These are phyloP conservation scores for Solanum tacnaense DNA, from an alignment of 257 asterid genomes.

Conservation along the genomic window DNA sequence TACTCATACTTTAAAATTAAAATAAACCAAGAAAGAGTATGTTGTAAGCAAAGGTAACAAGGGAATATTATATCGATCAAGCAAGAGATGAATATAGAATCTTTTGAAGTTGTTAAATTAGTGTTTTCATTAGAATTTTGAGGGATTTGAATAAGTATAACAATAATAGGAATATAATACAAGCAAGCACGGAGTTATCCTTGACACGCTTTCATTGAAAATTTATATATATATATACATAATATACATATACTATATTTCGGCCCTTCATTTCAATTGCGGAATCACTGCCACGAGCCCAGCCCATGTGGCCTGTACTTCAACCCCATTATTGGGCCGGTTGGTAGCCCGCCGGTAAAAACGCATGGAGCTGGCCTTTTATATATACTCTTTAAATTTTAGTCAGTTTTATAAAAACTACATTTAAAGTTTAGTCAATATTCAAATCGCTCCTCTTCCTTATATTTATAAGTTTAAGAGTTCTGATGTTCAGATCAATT, in stretches of 20 bases:
- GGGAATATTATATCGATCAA: not conserved
- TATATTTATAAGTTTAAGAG: not conserved
- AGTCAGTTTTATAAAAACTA: not conserved
- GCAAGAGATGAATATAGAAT: not conserved
- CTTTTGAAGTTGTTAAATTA: not conserved
- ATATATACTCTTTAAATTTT: not conserved
- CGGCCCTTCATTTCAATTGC: not conserved
- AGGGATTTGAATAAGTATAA: not conserved
- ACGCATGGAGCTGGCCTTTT: not conserved
- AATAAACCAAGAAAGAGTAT: not conserved
- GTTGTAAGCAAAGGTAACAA: not conserved
- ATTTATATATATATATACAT: too few species aligned
- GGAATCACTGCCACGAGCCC: not conserved
- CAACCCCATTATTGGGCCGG: not conserved
- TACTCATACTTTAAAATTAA: not conserved
- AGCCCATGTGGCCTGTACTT: not conserved
- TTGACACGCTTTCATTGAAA: too few species aligned
- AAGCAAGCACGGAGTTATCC: not conserved
- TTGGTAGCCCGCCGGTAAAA: not conserved
- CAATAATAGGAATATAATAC: not conserved
- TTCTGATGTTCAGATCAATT: not conserved
- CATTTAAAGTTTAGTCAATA: not conserved
- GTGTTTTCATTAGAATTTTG: not conserved
- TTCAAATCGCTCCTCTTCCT: not conserved
- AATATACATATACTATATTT: not conserved